These are phyloP conservation scores for Globisporangium paroecandrum DNA, from an alignment of 352 stramenopile genomes.

Conservation along the genomic window DNA sequence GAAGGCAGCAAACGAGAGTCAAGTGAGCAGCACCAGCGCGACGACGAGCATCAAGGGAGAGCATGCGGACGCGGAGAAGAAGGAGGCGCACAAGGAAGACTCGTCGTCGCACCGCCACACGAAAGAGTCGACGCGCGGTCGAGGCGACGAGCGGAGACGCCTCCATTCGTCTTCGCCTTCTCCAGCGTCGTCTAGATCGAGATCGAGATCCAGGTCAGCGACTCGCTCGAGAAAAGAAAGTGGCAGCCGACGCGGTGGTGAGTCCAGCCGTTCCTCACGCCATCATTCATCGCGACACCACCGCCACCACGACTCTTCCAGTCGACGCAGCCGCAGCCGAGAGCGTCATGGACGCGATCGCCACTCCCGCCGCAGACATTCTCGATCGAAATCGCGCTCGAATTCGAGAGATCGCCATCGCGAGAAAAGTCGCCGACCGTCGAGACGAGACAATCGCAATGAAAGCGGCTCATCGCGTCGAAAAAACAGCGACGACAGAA, in stretches of 20 bases:
- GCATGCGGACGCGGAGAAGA: neutral
- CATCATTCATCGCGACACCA: conserved; percentile 15
- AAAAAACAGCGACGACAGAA: conserved; percentile 12
- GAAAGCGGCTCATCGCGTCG: conserved; percentile 17
- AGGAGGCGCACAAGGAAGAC: neutral
- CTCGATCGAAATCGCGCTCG: conserved; percentile 16
- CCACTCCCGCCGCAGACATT: conserved; percentile 10
- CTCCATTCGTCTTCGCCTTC: neutral
- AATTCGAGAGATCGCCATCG: conserved; percentile 21
- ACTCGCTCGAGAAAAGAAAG: conserved; percentile 13
- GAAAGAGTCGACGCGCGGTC: conserved; percentile 1
- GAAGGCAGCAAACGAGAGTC: neutral
- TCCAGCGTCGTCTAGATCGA: conserved; percentile 8
- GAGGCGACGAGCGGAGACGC: neutral
- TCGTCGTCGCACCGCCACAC: neutral
- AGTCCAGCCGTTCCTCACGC: neutral
- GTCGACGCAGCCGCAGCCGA: conserved; percentile 21
- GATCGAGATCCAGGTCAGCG: conserved; percentile 24
- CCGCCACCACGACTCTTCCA: conserved; percentile 9
- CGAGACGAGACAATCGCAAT: conserved; percentile 18
- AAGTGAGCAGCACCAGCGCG: neutral
- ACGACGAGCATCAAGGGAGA: neutral
- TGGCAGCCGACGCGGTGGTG: conserved; percentile 4
- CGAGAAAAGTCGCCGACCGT: conserved; percentile 22
- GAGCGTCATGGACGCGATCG: conserved; percentile 2